Base-by-base conservation (phyloP, 805 yeast species). In the Grigorovia humatica region DNA sequence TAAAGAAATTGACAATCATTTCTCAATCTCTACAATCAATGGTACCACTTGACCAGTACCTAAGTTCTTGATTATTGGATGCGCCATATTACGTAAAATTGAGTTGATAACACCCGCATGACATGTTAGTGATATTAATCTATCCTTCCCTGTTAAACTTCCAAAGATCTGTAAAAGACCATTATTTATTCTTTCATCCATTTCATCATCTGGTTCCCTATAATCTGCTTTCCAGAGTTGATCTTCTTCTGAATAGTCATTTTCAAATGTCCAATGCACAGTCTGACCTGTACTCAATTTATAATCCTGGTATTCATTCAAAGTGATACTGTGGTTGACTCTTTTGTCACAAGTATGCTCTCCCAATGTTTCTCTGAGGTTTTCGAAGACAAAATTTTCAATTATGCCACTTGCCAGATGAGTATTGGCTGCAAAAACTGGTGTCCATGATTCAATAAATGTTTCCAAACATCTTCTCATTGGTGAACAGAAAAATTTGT, bases 31-130 rank as follows among this genome's bases (percentile, higher is more conserved):
- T 20, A 81, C 74, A 2, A 81, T 78, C 32, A 78, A 70, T 3
- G 82, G 81, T 13, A 82, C 77, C 73, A 80, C 75, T n/a, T 83
- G 83, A 8, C 86, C 85, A 1, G 86, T 81, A 35, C 81, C 75
- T 46, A 82, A 46, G 30, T 58, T 74, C 23, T 80, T 72, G 58
- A 80, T 76, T n/a, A 72, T 69, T 52, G 85, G 71, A 61, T 82
- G 86, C 4, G 74, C 70, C 49, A 76, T 58, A 1, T 75, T 82
- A 42, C 80, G 72, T 13, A 81, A 66, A 5, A 76, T 64, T 29
- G 79, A 71, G 51, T 77, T 67, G 38, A 80, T 80, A 45, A 80
- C 80, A 1, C 85, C 85, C 2, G 82, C 80, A 59, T 81, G 85
- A 19, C 83, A 77, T 1, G 85, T 78, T 32, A 77, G 68, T 17